These are phyloP conservation scores for Fraxinus nigra DNA, from an alignment of 305 asterid species.

Conservation along the genomic window DNA sequence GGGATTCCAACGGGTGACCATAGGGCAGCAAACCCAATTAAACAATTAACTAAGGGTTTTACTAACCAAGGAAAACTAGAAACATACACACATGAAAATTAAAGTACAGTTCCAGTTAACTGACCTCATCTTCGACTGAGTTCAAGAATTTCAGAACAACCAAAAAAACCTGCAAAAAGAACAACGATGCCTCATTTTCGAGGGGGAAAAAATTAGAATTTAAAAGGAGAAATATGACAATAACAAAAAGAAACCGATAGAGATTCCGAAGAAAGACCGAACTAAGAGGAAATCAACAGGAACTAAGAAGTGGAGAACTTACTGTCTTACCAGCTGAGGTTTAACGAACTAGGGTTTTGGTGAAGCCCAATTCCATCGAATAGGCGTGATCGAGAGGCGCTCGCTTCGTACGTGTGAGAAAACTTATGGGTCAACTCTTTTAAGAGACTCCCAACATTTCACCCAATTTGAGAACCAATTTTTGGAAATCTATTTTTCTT, in stretches of 20 bases:
- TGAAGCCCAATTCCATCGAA: not conserved
- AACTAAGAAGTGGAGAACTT: not conserved
- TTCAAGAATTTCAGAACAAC: conserved; percentile 15
- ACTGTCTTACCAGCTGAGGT: not conserved
- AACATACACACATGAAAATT: conserved; percentile 1
- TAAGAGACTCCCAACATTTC: not conserved
- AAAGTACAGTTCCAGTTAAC: not conserved
- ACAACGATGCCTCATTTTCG: not conserved
- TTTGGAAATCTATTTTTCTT: too few species aligned
- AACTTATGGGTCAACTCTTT: not conserved
- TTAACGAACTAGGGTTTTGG: not conserved
- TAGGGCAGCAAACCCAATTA: too few species aligned
- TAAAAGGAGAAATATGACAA: not conserved
- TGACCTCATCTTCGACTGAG: conserved; percentile 31
- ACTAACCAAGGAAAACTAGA: not conserved
- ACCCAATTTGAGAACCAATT: too few species aligned
- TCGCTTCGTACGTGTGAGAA: not conserved
- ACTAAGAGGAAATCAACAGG: not conserved
- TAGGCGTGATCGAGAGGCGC: not conserved
- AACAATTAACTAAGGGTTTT: not conserved
- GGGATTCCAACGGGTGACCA: too few species aligned
- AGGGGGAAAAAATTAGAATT: not conserved
- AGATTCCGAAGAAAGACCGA: not conserved
- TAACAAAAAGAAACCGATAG: not conserved
- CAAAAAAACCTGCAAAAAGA: conserved; percentile 1